These are phyloP conservation scores for Dryadomyces quercus-mongolicae DNA, from an alignment of 2,329 filamentous ascomycete genomes.

Conservation along the genomic window DNA sequence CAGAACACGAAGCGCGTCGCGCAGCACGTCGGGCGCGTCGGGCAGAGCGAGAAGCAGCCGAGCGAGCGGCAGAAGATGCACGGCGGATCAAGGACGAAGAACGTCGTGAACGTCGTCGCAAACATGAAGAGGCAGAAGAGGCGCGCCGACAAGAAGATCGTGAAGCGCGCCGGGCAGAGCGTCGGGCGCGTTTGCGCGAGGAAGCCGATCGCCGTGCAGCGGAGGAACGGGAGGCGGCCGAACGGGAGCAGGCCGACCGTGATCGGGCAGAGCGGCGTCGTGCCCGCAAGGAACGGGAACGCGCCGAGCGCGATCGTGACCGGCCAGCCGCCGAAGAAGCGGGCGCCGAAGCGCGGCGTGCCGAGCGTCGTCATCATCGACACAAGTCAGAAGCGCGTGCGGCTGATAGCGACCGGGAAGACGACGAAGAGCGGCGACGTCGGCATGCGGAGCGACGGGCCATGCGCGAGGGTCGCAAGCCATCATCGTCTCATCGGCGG, in stretches of 20 bases:
- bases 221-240: conserved; percentile 18
- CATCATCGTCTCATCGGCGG: conserved; percentile 25
- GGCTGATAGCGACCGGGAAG: conserved; percentile 24
- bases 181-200: conserved; percentile 30
- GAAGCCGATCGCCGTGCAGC: conserved; percentile 16
- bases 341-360: conserved; percentile 34
- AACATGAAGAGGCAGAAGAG: conserved; percentile 43
- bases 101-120: conserved; percentile 41
- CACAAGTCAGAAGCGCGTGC: conserved; percentile 26
- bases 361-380: conserved; percentile 35
- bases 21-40: conserved; percentile 49
- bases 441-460: conserved; percentile 40
- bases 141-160: conserved; percentile 43
- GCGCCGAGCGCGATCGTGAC: conserved; percentile 32
- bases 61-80: conserved; percentile 41
- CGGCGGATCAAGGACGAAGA: conserved; percentile 44
- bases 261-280: conserved; percentile 20
- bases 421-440: conserved; percentile 40
- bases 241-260: conserved; percentile 36
- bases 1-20: conserved; percentile 46
- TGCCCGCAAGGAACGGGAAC: conserved; percentile 14
- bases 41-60: conserved; percentile 36
- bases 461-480: conserved; percentile 25
- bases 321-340: conserved; percentile 27
- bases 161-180: conserved; percentile 34